Percentiles rank a stretch among this genome's conserved stretches.
phyloP scores from a whole-genome alignment of 352 stramenopile species.

The Phytopythium boreale region DNA sequence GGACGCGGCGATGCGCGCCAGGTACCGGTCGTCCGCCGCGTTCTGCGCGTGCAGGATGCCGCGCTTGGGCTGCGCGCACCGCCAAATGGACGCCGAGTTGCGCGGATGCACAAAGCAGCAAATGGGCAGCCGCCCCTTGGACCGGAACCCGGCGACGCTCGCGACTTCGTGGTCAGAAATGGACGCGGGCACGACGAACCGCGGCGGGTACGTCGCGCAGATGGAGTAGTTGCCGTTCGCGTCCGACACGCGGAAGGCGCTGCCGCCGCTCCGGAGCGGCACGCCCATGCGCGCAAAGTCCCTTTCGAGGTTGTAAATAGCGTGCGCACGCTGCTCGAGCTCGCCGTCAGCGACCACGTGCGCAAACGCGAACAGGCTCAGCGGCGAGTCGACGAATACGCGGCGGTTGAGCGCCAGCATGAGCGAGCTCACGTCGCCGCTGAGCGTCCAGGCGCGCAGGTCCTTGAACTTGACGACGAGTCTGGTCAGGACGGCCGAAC shows the following conservation, averaged over 20 bases:
- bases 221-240: conserved; percentile 69
- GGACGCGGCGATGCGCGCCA: conserved; percentile 46
- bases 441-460: conserved; percentile 61
- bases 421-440: conserved; percentile 57
- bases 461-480: conserved; percentile 84
- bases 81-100: conserved; percentile 75
- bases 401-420: conserved; percentile 70
- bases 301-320: conserved; percentile 55
- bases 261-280: conserved; percentile 22
- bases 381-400: conserved; percentile 65
- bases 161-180: conserved; percentile 63
- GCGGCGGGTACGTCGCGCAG: conserved; percentile 76
- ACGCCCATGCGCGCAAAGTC: conserved; percentile 82
- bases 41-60: conserved; percentile 81
- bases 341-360: conserved; percentile 15
- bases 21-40: conserved; percentile 67
- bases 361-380: conserved; percentile 73
- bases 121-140: conserved; percentile 78
- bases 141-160: conserved; percentile 75
- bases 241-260: conserved; percentile 51
- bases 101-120: conserved; percentile 73
- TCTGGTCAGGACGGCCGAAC: conserved; percentile 36
- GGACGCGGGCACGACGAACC: conserved; percentile 66
- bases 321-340: conserved; percentile 39
- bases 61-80: conserved; percentile 83